phyloP scores from a whole-genome alignment of 2,329 filamentous ascomycete genomes.

The Magnaporthales sp. region DNA sequence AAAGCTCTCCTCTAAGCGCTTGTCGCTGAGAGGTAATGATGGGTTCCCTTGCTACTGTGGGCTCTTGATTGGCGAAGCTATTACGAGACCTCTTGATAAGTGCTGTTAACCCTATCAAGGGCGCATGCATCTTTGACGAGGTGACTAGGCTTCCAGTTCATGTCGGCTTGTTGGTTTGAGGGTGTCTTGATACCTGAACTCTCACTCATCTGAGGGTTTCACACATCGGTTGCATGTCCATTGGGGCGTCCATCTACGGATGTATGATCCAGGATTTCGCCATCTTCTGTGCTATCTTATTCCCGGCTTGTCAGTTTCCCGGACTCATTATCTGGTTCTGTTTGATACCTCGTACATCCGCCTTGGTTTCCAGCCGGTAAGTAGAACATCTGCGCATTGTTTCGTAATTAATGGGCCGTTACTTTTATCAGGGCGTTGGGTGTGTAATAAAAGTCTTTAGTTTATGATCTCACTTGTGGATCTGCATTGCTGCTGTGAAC shows the following conservation, averaged over 20 bases:
- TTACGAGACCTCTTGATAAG: conserved; percentile 10
- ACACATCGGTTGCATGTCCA: not conserved
- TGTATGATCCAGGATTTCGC: not conserved
- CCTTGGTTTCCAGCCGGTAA: not conserved
- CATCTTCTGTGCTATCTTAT: not conserved
- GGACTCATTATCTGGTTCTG: not conserved
- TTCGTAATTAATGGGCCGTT: not conserved
- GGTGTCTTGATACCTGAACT: not conserved
- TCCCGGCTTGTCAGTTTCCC: not conserved
- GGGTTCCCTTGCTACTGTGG: conserved; percentile 17
- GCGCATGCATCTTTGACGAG: conserved; percentile 1
- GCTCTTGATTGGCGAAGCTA: conserved; percentile 12
- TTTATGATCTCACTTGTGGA: not conserved
- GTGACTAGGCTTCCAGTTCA: conserved; percentile 10
- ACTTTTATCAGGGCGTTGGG: not conserved
- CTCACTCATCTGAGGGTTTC: not conserved
- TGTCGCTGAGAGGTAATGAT: conserved; percentile 10
- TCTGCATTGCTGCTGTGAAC: not conserved
- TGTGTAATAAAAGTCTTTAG: not conserved
- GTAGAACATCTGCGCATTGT: not conserved
- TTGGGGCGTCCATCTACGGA: not conserved
- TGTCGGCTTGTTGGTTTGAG: conserved; percentile 12
- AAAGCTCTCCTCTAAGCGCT: conserved; percentile 14
- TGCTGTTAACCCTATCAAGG: not conserved
- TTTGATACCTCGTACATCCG: not conserved